Evolutionary conservation across 441 rosid genomes (phyloP).

Genomic region (Adansonia gregorii): DNA sequence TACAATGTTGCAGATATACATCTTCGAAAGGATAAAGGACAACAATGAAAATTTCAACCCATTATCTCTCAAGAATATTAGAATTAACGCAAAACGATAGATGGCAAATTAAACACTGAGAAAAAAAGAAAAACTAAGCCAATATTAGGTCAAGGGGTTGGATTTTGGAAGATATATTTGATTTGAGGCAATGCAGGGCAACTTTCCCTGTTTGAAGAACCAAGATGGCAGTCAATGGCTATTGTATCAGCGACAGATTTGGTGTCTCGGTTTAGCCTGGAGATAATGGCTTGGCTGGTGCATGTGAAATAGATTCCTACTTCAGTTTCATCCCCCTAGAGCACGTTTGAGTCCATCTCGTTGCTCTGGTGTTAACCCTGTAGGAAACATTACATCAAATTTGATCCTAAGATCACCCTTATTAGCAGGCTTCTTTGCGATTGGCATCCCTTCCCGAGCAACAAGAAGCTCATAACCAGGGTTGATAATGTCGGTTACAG

Average conservation of each 20-base stretch:
- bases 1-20: neutral
- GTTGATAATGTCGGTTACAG: constrained; percentile 67
- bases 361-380: constrained; percentile 65
- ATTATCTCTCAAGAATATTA: neutral
- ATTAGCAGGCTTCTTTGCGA: constrained; percentile 75
- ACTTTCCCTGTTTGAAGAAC: constrained; percentile 3
- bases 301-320: neutral
- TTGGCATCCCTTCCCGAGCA: constrained; percentile 88
- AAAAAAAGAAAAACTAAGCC: neutral
- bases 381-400: constrained; percentile 83
- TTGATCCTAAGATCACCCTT: constrained; percentile 71
- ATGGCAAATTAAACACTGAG: neutral
- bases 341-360: constrained; percentile 38
- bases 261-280: constrained; percentile 13
- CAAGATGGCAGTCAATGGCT: neutral
- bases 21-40: neutral
- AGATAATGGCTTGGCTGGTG: neutral
- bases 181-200: neutral
- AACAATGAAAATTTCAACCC: neutral
- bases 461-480: constrained; percentile 84
- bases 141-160: neutral
- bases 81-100: neutral
- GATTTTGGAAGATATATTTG: neutral
- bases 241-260: constrained; percentile 7
- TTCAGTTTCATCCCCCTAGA: constrained; percentile 44